A percentile compares a stretch with the other conserved stretches of the same genome.
Evolutionary conservation across 768 basidiomycete species (phyloP).

Genomic region (Hygrocybe punicea): DNA sequence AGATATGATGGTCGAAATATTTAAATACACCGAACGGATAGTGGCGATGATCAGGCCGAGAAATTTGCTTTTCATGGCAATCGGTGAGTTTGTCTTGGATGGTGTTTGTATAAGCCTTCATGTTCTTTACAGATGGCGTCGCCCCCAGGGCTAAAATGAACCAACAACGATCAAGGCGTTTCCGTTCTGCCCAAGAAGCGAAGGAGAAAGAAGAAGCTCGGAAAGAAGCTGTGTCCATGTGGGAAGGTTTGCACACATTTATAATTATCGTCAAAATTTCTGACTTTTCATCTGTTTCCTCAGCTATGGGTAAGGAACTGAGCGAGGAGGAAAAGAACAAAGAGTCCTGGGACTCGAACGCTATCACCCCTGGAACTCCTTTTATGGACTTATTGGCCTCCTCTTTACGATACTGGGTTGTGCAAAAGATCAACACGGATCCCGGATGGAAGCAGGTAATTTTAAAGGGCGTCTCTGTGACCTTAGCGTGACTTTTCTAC

Average conservation of each 20-base stretch:
- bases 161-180: slow-evolving; percentile 95
- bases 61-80: slow-evolving; percentile 96
- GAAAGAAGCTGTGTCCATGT: slow-evolving; percentile 75
- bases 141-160: slow-evolving; percentile 99
- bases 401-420: slow-evolving; percentile 94
- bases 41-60: slow-evolving; percentile 96
- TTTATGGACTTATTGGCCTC: slow-evolving; percentile 92
- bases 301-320: slow-evolving; percentile 90
- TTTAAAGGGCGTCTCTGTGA: neutral
- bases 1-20: slow-evolving; percentile 98
- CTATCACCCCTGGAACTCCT: slow-evolving; percentile 97
- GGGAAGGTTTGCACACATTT: slow-evolving; percentile 58
- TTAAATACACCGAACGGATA: slow-evolving; percentile 93
- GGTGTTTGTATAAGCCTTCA: neutral
- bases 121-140: slow-evolving; percentile 71
- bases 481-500: neutral
- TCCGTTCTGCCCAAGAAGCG: slow-evolving; percentile 92
- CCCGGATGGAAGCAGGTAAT: slow-evolving; percentile 89
- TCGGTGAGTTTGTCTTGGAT: slow-evolving; percentile 54
- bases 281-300: slow-evolving; percentile 3
- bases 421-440: slow-evolving; percentile 90
- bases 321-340: slow-evolving; percentile 80
- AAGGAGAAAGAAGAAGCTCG: slow-evolving; percentile 88
- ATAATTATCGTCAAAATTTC: neutral
- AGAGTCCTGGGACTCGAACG: slow-evolving; percentile 95